Evolutionary conservation across 2,329 filamentous ascomycete species (phyloP), one percentile per base, ranked within the genome.

Genomic region (Alternaria triticimaculans): DNA sequence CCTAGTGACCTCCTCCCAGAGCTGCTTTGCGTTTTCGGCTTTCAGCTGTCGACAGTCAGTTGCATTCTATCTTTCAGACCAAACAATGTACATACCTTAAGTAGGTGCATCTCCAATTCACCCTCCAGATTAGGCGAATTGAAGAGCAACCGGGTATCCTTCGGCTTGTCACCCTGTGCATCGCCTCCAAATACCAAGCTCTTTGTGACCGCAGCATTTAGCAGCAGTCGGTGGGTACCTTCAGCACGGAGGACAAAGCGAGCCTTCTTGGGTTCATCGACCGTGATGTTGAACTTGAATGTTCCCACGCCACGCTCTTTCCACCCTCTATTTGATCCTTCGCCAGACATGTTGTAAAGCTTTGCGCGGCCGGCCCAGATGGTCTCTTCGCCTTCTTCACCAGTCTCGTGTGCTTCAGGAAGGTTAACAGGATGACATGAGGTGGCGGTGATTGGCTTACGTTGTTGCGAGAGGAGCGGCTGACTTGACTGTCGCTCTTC

Each of bases 201-300:
- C 61, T 92, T 90, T 63, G 93, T 87, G 63, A 98, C 86, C 1
- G 90, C 88, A 1, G 92, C 93, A 81, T 98, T 98, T 55, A 98
- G 84, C 65, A 97, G 90, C 58, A 98, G 89, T 21, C 93, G 88
- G 73, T 94, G 89, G 1, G 93, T 96, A 64, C 94, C 93, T 74
- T 97, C 94, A 70, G 96, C 93, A 18, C 95, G 90, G 89, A 97
- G 94, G 65, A 98, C 87, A 69, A 98, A 87, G 45, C 95, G 91
- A 23, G 90, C 87, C 64, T 83, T 84, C 59, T 60, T 88, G 63
- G 68, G 79, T 20, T 71, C 69, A 14, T 76, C 70, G 9, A 70
- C 68, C 12, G 69, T 76, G 33, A 77, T 65, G 73, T 97, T 97
- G 77, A 97, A 86, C 81, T 96, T 96, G 70, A 97, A 85, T 71